Evolutionary conservation across 2,329 filamentous ascomycete species (phyloP).

Genomic region (Fusarium cicatricum): DNA sequence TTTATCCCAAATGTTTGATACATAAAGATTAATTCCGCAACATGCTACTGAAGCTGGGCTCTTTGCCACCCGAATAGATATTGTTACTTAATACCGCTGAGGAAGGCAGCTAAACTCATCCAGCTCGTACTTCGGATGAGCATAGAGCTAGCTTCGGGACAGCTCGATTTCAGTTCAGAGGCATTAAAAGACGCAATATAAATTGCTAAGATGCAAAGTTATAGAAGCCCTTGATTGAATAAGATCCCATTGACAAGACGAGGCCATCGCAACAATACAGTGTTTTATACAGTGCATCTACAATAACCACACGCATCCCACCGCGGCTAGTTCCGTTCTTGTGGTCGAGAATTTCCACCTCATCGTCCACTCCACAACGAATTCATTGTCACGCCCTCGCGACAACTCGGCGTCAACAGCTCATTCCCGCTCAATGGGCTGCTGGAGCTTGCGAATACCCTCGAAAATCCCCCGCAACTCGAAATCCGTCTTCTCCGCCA

Average conservation of each 20-base stretch:
- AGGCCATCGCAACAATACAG: slow-evolving; percentile 24
- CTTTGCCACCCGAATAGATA: no score
- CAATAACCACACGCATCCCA: slow-evolving; percentile 4
- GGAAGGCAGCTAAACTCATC: no score
- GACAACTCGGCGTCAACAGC: slow-evolving; percentile 37
- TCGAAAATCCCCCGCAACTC: slow-evolving; percentile 19
- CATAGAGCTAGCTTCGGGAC: no score
- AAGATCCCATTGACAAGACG: not conserved
- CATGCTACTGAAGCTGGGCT: no score
- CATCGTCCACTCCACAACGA: slow-evolving; percentile 38
- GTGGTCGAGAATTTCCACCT: slow-evolving; percentile 42
- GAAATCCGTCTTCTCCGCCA: slow-evolving; percentile 46
- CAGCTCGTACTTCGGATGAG: no score
- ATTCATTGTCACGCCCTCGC: slow-evolving; percentile 35
- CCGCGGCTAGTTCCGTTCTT: slow-evolving; percentile 33
- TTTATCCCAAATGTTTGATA: no score
- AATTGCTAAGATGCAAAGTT: no score
- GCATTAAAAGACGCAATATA: no score
- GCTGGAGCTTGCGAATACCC: slow-evolving; percentile 31
- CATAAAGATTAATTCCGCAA: no score
- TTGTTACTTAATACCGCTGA: no score
- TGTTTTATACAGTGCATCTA: slow-evolving; percentile 21
- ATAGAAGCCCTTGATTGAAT: no score
- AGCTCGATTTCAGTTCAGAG: no score
- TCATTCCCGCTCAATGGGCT: slow-evolving; percentile 39